Base-by-base conservation (phyloP, 202 grass and related monocot genomes). In the Alloteropsis angusta region DNA sequence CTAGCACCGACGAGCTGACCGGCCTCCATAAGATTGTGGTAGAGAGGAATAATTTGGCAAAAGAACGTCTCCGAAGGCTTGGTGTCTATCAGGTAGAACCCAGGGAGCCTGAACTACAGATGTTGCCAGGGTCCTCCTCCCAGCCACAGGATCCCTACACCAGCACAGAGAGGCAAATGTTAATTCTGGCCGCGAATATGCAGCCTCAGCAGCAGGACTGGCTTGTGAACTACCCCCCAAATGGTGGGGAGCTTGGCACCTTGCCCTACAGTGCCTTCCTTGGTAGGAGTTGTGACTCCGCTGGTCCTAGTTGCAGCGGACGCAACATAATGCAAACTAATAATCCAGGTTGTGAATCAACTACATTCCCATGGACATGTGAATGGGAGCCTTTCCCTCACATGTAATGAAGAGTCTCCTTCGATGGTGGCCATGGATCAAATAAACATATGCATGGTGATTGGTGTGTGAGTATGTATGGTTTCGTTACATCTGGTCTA, bases 41-140 rank as follows among this genome's bases (percentile, higher is more conserved):
- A 10, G 82, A 42, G 19, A 65, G 42, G 60, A 74, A 65, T 2
- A 85, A 35, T 26, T 8, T 7, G 5, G 77, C 59, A 2, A 64
- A 81, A 9, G 71, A 81, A 11, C 34, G 46, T 43, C 61, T 85
- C 1, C 18, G 60, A 13, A 53, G 74, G 12, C 34, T 89, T 13
- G 22, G 21, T 1, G 56, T 0, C 0, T 15, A 3, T 1, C 25
- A 17, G 5, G 25, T 0, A 48, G 0, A 23, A 16, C 5, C 19
- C 3, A 0, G 13, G 47, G 68, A 71, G 17, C 28, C 28, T 11
- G 0, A 2, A 0, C 0, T 17, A 22, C 45, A 9, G 9, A 9
- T 26, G 16, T 13, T 14, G 4, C 26, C 17, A 26, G 21, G 23
- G 7, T 32, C 44, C 4, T 32, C 15, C 15, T 10, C 66, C 45